Percentiles rank a stretch among this genome's conserved stretches.
Conservation (phyloP, 305 asterid species). For the Fraxinus ornus region DNA sequence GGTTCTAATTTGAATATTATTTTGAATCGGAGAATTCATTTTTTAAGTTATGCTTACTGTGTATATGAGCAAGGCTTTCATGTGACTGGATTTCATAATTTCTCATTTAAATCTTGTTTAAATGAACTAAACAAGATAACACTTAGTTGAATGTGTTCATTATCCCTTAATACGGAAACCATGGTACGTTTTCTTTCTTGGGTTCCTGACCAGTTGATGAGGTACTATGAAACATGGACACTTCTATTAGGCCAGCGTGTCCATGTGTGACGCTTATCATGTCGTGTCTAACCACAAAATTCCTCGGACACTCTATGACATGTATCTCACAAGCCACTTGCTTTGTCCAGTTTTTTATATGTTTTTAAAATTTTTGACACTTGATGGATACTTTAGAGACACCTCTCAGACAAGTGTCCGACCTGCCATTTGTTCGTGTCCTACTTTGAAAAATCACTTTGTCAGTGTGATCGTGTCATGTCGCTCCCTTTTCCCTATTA, state of each 20-base stretch:
- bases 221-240: neutral
- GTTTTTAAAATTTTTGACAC: neutral
- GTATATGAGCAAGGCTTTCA: neutral
- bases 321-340: neutral
- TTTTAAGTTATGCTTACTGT: neutral
- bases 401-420: neutral
- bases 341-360: neutral
- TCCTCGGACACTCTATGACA: neutral
- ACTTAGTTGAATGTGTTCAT: neutral
- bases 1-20: constrained; percentile 26
- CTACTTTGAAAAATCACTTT: neutral
- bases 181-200: neutral
- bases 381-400: neutral
- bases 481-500: neutral
- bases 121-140: neutral
- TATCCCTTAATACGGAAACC: neutral
- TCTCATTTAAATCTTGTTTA: neutral
- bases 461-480: neutral
- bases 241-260: neutral
- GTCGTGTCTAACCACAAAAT: neutral
- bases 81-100: neutral
- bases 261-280: neutral
- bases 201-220: neutral
- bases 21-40: neutral
- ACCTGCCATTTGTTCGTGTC: neutral